Evolutionary conservation across 352 stramenopile genomes (phyloP), one percentile per base, ranked within the genome.

Genomic region (Globisporangium spinosum): DNA sequence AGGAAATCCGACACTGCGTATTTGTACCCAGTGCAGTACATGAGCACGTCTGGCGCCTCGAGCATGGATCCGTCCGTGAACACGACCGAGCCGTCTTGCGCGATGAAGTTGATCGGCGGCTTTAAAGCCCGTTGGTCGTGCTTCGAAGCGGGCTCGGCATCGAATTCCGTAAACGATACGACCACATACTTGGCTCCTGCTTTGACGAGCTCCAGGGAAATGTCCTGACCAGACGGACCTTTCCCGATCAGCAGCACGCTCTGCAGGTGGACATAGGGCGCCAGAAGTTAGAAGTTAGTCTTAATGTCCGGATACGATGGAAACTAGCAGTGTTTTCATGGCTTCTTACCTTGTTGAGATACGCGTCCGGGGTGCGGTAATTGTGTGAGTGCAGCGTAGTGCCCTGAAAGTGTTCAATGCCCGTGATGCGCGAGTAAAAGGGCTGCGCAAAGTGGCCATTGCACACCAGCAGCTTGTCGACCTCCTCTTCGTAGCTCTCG

Each of bases 381-480:
- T 76, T 70, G 75, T 82, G 76, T 54, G 82, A 90, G 70, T 90
- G 82, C 22, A 78, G 75, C 23, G 75, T 69, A 6, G 51, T 60
- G 1, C 77, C 81, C 10, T 71, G 68, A 32, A 77, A 89, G 67
- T 85, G 57, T 58, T 93, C 81, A 22, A 84, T 71, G 17, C 86
- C 83, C 17, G 76, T 70, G 65, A 93, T 89, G 1, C 43, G 34
- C 2, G 77, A 72, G 22, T 77, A 75, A 13, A 77, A 81, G 6
- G 84, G 84, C 60, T 78, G 70, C 27, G 84, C 81, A 47, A 94
- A 94, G 60, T 94, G 86, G 32, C 86, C 86, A 55, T 93, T 93
- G 74, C 84, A 93, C 27, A 94, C 65, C 9, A 94, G 68, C 13
- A 94, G 67, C 45, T 89, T 88, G 79, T 94, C 86, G 13, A 94